Percentiles rank a stretch among this genome's conserved stretches.
phyloP scores from a whole-genome alignment of 768 basidiomycete genomes.

The Cystobasidium ongulense region DNA sequence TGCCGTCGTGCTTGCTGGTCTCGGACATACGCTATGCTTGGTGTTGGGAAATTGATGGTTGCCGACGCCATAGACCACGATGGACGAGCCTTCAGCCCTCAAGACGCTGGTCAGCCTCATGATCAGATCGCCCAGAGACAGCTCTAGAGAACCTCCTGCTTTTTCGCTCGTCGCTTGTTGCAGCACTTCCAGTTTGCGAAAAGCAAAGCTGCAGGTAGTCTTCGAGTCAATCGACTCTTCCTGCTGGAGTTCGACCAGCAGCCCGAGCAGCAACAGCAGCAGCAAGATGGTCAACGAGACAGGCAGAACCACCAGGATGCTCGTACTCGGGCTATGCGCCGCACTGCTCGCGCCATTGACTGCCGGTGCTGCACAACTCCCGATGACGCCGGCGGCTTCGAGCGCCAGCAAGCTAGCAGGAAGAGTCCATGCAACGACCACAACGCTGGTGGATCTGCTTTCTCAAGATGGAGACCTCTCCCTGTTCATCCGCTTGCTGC shows the following conservation, averaged over 20 bases:
- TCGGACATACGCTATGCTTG: neutral
- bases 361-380: neutral
- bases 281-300: neutral
- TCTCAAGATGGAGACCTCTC: constrained; percentile 66
- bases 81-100: neutral
- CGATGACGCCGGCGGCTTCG: neutral
- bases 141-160: no score
- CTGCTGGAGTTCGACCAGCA: no score
- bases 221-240: no score
- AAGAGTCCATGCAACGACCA: constrained; percentile 23
- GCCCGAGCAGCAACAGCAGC: neutral
- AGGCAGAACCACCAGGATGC: neutral
- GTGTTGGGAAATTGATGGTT: neutral
- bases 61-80: neutral
- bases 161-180: no score
- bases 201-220: no score
- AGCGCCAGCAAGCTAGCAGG: neutral
- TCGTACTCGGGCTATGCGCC: neutral
- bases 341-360: neutral
- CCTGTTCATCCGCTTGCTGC: constrained; percentile 56
- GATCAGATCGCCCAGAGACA: no score
- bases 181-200: no score
- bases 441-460: constrained; percentile 71
- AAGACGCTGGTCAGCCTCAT: neutral
- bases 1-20: neutral